These are phyloP conservation scores for Zasmidium angulare DNA, from an alignment of 2,329 filamentous ascomycete species.

Conservation along the genomic window DNA sequence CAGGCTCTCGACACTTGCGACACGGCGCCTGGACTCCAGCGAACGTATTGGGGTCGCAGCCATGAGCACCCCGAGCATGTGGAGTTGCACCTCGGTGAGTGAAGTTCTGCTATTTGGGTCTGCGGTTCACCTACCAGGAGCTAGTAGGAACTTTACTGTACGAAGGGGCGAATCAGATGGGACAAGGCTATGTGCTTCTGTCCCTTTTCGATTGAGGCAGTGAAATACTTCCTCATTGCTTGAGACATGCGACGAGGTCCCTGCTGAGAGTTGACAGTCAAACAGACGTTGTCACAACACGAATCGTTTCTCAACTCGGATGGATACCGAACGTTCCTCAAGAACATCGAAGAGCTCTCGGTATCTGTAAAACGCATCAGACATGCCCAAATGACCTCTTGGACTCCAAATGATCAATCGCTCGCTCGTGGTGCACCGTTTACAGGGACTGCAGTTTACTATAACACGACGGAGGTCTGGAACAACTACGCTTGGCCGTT, in stretches of 20 bases:
- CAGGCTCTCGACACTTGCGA: constrained; percentile 7
- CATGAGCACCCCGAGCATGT: constrained; percentile 13
- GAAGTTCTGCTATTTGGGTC: background rate
- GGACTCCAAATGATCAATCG: constrained; percentile 11
- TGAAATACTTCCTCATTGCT: background rate
- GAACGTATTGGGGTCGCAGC: constrained; percentile 15
- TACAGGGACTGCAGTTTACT: constrained; percentile 14
- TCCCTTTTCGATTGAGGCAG: background rate
- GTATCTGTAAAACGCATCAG: background rate
- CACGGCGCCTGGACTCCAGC: background rate
- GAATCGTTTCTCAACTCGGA: constrained; percentile 9
- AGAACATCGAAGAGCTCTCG: constrained; percentile 3
- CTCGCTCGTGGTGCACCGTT: constrained; percentile 15
- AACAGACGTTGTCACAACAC: constrained; percentile 9
- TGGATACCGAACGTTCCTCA: constrained; percentile 3
- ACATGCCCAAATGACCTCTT: constrained; percentile 12
- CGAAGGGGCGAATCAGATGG: background rate
- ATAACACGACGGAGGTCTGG: constrained; percentile 12
- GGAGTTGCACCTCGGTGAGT: constrained; percentile 14
- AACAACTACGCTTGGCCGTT: constrained; percentile 16
- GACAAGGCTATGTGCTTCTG: background rate
- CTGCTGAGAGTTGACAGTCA: constrained; percentile 3
- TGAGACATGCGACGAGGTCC: background rate
- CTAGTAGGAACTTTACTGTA: background rate
- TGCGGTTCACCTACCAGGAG: background rate